A percentile compares a stretch with the other conserved stretches of the same genome.
These are phyloP conservation scores for Sporisorium sorghi DNA, from an alignment of 1,284 basidiomycete species.

Conservation along the genomic window DNA sequence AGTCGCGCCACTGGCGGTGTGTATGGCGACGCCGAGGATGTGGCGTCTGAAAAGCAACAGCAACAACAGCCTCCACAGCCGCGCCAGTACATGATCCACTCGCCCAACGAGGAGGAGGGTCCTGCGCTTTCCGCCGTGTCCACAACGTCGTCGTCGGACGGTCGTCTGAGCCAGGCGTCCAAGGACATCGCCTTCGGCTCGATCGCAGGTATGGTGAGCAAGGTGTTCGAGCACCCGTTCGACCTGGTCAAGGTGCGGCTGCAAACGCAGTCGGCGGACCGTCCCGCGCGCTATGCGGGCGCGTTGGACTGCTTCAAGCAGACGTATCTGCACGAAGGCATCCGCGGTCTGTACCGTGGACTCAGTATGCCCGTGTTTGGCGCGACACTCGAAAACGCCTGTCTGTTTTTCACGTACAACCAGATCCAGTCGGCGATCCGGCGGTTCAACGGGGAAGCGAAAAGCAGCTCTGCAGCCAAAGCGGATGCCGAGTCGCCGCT, in stretches of 20 bases:
- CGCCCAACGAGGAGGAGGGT: slow-evolving; percentile 41
- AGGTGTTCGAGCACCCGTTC: slow-evolving; percentile 67
- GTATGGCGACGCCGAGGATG: not conserved
- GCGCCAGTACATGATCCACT: slow-evolving; percentile 39
- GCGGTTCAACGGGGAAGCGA: slow-evolving; percentile 43
- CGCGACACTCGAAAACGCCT: slow-evolving; percentile 90
- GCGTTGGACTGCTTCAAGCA: slow-evolving; percentile 65
- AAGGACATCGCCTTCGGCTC: slow-evolving; percentile 67
- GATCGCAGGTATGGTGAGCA: slow-evolving; percentile 66
- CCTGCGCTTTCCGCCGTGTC: slow-evolving; percentile 14
- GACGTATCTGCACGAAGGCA: slow-evolving; percentile 59
- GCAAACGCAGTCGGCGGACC: slow-evolving; percentile 63
- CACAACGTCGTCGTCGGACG: slow-evolving; percentile 14
- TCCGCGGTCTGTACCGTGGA: slow-evolving; percentile 72
- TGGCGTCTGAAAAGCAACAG: not conserved
- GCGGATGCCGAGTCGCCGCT: slow-evolving; percentile 67
- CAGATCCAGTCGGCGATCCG: slow-evolving; percentile 80
- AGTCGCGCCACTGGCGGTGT: slow-evolving; percentile 16
- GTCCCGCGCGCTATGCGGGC: slow-evolving; percentile 54
- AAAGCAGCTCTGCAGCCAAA: slow-evolving; percentile 58
- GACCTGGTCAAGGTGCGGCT: slow-evolving; percentile 68
- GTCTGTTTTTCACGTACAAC: slow-evolving; percentile 86
- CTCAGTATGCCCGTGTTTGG: slow-evolving; percentile 87
- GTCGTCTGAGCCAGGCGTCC: slow-evolving; percentile 57
- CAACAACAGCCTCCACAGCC: not conserved